Base-by-base conservation (phyloP, 2,329 filamentous ascomycete species). In the Beauveria sp. region DNA sequence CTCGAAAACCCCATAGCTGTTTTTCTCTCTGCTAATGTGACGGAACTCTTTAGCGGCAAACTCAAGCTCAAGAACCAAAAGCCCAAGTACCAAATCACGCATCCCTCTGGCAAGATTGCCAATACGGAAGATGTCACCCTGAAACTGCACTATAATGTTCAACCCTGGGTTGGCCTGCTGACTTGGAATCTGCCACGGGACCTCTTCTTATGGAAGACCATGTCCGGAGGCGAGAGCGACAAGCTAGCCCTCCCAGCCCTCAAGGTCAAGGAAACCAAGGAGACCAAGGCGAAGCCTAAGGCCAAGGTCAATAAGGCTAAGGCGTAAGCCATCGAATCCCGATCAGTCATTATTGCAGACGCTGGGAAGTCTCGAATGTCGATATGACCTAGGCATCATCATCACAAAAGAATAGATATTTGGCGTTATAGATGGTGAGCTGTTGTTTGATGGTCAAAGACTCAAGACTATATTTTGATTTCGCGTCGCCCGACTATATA, bases 1-100 rank as follows among this genome's bases (percentile, higher is more conserved):
- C 3, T 9, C 50, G 0, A n/a, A 53, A 7, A 16, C 2, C 18
- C 24, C 28, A 20, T 2, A 26, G 24, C n/a, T 41, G 28, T 16
- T 37, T 44, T 37, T 37, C n/a, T 6, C 8, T 41, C 40, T 43
- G 22, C 60, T 67, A 50, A 59, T 52, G 4, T 12, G 0, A 20
- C 8, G 40, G 20, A 14, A n/a, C 18, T 58, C 7, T 55, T 62
- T 62, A 86, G 87, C 6, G 93, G 92, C 34, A 82, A 89, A 58
- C 76, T 97, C 44, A 82, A 84, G 61, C 81, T 97, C 66, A 85
- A 86, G 71, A 92, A 92, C 74, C 91, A 96, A 73, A 89, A 88
- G 71, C 90, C 92, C 3, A 99, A 99, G 76, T 99, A 99, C 80
- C 92, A 96, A 72, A 94, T 99, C 76, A 96, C 92, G 5, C 92